Evolutionary conservation across 164 flowering plant genomes (phyloP), one percentile per base, ranked within the genome.

Genomic region (Aristolochia californica): DNA sequence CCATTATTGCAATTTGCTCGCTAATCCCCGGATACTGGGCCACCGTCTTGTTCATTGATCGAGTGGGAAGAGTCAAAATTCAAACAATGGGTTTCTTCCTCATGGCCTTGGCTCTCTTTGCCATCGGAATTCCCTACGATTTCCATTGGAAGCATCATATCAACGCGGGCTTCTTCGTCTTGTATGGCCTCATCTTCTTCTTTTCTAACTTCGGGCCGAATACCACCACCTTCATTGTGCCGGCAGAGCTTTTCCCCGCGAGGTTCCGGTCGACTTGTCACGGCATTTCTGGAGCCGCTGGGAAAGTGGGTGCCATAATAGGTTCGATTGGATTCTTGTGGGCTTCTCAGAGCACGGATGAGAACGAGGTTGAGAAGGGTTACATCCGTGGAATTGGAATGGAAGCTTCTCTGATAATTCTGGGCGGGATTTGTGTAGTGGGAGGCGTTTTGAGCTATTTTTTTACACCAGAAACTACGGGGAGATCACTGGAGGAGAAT

Each of bases 21-120:
- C 68, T 74, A 1, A 72, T 72, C 11, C 74, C 70, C 0, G 77
- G 74, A 1, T 72, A 72, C 62, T 75, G 79, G 79, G 62, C 68
- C 62, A 70, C 75, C 0, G 79, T 76, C 16, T 64, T 55, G 0
- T 52, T 73, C 15, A 76, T 76, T 16, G 77, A 76, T 22, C 40
- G 13, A 8, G 54, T 72, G 0, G 76, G 79, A 1, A 22, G 78
- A 8, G 68, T 64, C 22, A 25, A 43, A 7, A 71, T 74, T 34
- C 79, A 76, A 26, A 7, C 70, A 1, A 68, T 72, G 69, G 79
- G 79, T 2, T 73, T 76, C 65, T 61, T 70, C 64, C 56, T 73
- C 62, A 72, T 72, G 74, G 65, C 77, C 0, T 61, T 62, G 8
- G 70, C 72, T 57, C 70, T 75, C 74, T 70, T 76, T 9, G 63